phyloP scores from a whole-genome alignment of 2,329 filamentous ascomycete genomes.

The Fusarium sp. region DNA sequence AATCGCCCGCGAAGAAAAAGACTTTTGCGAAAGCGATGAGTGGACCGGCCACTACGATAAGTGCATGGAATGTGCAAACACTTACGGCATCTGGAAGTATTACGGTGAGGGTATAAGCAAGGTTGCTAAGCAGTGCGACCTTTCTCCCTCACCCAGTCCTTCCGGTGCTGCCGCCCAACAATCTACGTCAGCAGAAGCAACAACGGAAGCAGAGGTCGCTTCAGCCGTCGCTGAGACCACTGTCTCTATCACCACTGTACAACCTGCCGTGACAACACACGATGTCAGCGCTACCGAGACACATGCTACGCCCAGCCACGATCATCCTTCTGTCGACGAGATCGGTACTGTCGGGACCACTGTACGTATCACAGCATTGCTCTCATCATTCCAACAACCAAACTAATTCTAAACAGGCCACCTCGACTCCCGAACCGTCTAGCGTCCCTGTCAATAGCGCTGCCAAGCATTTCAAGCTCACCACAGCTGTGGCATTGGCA shows the following conservation, averaged over 20 bases:
- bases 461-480: constrained; percentile 21
- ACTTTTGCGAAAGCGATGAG: constrained; percentile 53
- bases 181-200: not conserved
- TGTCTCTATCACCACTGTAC: not conserved
- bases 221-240: not conserved
- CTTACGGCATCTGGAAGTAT: constrained; percentile 59
- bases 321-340: constrained; percentile 11
- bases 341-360: constrained; percentile 30
- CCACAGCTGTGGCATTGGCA: not conserved
- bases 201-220: not conserved
- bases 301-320: not conserved
- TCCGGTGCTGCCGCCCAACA: constrained; percentile 21
- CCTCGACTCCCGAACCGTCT: constrained; percentile 17
- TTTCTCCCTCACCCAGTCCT: constrained; percentile 32
- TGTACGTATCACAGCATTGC: constrained; percentile 2
- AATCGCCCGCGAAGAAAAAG: constrained; percentile 47
- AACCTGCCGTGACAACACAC: not conserved
- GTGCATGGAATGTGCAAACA: constrained; percentile 58
- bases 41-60: constrained; percentile 56
- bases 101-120: constrained; percentile 54
- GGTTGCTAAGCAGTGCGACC: constrained; percentile 49
- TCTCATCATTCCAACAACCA: not conserved
- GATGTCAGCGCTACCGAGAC: not conserved
- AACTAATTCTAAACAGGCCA: not conserved
- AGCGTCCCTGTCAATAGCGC: constrained; percentile 16